These are phyloP conservation scores for Chlorella vulgaris DNA, from an alignment of 139 green algal species.

Conservation along the genomic window DNA sequence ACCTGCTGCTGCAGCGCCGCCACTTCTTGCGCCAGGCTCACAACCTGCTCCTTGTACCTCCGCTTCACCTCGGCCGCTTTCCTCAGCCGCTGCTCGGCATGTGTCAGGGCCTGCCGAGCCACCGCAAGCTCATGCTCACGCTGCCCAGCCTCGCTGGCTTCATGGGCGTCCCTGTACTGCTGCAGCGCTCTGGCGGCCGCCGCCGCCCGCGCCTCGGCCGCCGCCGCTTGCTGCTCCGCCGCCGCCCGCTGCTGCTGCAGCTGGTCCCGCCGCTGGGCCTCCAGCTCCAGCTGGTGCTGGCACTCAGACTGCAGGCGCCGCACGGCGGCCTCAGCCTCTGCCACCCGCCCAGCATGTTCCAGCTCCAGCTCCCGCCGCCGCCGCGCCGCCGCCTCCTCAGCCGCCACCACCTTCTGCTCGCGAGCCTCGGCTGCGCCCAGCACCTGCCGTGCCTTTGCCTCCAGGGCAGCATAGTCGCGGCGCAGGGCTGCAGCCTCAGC, in stretches of 20 bases:
- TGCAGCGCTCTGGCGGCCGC: conserved; percentile 27
- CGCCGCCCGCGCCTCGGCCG: conserved; percentile 18
- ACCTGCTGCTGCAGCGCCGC: conserved; percentile 48
- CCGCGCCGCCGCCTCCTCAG: conserved; percentile 47
- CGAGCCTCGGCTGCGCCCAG: conserved; percentile 48
- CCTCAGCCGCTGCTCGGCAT: conserved; percentile 14
- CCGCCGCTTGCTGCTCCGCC: conserved; percentile 3
- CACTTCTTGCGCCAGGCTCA: conserved; percentile 51
- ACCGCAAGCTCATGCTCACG: conserved; percentile 42
- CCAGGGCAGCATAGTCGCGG: conserved; percentile 32
- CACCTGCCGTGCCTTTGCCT: conserved; percentile 37
- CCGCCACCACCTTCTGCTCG: conserved; percentile 44
- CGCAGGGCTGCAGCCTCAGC: conserved; percentile 28
- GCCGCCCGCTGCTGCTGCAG: conserved; percentile 9
- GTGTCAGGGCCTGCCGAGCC: background rate
- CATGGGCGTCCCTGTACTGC: conserved; percentile 27
- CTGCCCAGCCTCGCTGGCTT: conserved; percentile 37
- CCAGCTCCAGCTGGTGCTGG: conserved; percentile 55
- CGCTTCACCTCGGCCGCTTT: conserved; percentile 35
- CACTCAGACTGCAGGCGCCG: conserved; percentile 46
- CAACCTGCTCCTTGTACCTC: conserved; percentile 55
- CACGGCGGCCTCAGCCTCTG: conserved; percentile 31
- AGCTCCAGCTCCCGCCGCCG: conserved; percentile 46
- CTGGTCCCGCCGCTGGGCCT: conserved; percentile 15
- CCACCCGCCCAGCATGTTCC: conserved; percentile 35